Evolutionary conservation across 495 filamentous ascomycete genomes (phyloP), one percentile per base, ranked within the genome.

Genomic region (Aspergillus steynii): DNA sequence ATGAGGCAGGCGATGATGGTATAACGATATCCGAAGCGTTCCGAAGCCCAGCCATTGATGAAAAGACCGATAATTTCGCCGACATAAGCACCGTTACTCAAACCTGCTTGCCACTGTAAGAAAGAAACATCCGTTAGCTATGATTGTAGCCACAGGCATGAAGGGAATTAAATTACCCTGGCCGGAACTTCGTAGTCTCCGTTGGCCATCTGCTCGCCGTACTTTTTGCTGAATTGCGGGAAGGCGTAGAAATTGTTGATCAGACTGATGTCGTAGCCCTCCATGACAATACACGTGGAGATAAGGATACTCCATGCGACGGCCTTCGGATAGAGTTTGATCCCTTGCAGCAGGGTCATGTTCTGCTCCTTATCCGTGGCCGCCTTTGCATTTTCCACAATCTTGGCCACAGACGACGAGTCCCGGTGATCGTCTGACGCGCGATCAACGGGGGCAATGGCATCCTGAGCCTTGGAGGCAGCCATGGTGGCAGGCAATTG

Each of bases 31-130:
- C 90, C 90, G 63, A 90, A 90, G 1, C 83, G 79, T 64, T 93
- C 90, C 26, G 88, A 90, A 26, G 89, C 84, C 75, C 77, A 89
- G 56, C 90, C 90, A 67, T 92, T 92, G 71, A 92, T 83, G 56
- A 90, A 74, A 4, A 93, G 78, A 59, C 90, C 90, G 62, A 93
- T 86, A 48, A 92, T 86, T 73, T 92, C 89, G 26, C 90, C 90
- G 60, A 81, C 78, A 37, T 77, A 74, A 7, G 78, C 82, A 58
- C 81, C 90, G 67, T 93, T 92, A 61, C 86, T 89, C 45, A 94
- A 75, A 58, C 88, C 90, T 7, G 90, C 77, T 76, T 92, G 89
- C 90, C 90, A 94, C 60, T 85, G 69, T 12, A 59, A 14, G 62
- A 14, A 27, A 9, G 46, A 50, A 42, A 42, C 3, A 12, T 42